These are phyloP conservation scores for Tieghemostelium lacteum DNA, from an alignment of 78 protist genomes.

Conservation along the genomic window DNA sequence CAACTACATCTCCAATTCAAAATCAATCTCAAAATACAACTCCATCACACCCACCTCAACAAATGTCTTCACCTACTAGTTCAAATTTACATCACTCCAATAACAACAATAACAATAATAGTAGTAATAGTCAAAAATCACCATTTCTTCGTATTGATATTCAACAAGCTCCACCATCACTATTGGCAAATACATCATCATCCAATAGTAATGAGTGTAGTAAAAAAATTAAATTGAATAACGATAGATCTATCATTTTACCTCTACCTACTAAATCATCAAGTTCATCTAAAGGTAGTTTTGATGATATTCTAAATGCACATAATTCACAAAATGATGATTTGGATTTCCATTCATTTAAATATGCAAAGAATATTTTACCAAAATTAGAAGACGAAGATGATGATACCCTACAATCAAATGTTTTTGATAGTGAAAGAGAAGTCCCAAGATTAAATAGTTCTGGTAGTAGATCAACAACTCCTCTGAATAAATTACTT, in stretches of 20 bases:
- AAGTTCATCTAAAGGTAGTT: neutral
- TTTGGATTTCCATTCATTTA: neutral
- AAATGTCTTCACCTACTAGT: neutral
- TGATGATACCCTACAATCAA: neutral
- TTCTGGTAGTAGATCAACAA: neutral
- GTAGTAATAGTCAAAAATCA: neutral
- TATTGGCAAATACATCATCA: neutral
- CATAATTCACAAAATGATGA: neutral
- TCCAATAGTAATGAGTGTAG: neutral
- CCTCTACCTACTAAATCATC: neutral
- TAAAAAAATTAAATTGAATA: neutral
- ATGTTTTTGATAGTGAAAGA: constrained; percentile 14
- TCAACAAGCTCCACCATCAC: neutral
- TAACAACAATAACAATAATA: neutral
- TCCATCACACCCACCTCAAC: neutral
- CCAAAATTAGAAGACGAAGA: constrained; percentile 42
- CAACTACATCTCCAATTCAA: neutral
- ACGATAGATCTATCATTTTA: neutral
- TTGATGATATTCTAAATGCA: neutral
- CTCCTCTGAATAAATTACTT: constrained; percentile 13
- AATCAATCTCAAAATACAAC: neutral
- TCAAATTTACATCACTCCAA: neutral
- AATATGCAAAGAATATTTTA: neutral
- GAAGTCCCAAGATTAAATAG: neutral
- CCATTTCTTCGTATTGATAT: neutral